Conservation (phyloP, 257 asterid genomes). For the Striga asiatica region DNA sequence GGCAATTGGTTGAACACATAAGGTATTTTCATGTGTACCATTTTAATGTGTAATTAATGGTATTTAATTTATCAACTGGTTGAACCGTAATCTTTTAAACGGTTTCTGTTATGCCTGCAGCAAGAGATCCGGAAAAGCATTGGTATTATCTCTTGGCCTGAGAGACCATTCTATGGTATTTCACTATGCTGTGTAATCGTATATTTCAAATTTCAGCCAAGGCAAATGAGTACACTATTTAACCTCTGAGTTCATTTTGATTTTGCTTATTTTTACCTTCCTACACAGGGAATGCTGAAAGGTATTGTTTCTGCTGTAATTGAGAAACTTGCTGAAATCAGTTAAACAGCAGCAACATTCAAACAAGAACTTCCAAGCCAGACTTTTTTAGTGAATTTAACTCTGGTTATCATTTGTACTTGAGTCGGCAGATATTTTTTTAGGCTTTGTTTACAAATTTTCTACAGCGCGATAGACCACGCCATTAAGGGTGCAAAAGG, state of each 20-base stretch:
- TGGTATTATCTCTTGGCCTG: slow-evolving; percentile 82
- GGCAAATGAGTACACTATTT: background rate
- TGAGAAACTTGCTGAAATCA: slow-evolving; percentile 35
- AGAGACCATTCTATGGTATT: slow-evolving; percentile 81
- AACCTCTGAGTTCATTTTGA: background rate
- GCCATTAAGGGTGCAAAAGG: too few species aligned
- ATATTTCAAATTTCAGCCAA: background rate
- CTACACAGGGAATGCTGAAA: slow-evolving; percentile 47
- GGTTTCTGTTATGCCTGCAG: too few species aligned
- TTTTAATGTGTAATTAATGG: slow-evolving; percentile 1
- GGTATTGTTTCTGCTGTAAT: slow-evolving; percentile 50
- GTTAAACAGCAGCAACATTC: too few species aligned
- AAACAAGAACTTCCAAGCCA: too few species aligned
- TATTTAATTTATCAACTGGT: too few species aligned
- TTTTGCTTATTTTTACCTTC: background rate
- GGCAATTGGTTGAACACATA: slow-evolving; percentile 74
- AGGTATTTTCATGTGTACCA: slow-evolving; percentile 33
- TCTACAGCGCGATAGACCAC: too few species aligned
- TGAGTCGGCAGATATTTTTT: too few species aligned
- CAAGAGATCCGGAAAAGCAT: slow-evolving; percentile 58
- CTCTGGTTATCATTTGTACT: too few species aligned
- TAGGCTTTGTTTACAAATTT: too few species aligned
- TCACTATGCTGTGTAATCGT: background rate
- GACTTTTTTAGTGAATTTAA: too few species aligned
- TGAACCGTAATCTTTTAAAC: too few species aligned